These are phyloP conservation scores for Thozetella sp. DNA, from an alignment of 495 filamentous ascomycete genomes.

Conservation along the genomic window DNA sequence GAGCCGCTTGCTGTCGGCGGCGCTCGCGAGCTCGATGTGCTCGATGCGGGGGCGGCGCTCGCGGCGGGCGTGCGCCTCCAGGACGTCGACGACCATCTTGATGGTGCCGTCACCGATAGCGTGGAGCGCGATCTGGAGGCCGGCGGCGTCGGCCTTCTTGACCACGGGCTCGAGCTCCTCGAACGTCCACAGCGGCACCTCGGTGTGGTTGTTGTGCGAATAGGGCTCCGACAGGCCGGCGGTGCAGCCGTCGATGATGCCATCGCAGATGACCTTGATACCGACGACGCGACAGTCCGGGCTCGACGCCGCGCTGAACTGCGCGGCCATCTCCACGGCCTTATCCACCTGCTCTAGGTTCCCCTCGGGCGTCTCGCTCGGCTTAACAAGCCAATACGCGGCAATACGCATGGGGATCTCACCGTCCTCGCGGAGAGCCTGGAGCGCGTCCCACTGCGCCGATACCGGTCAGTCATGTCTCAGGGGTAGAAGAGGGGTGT, in stretches of 20 bases:
- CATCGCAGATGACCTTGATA: constrained; percentile 72
- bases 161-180: constrained; percentile 56
- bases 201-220: constrained; percentile 39
- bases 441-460: constrained; percentile 54
- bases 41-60: constrained; percentile 61
- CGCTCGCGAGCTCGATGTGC: constrained; percentile 60
- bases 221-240: constrained; percentile 65
- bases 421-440: constrained; percentile 39
- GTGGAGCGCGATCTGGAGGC: constrained; percentile 65
- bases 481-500: too few species aligned
- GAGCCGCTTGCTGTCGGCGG: constrained; percentile 52
- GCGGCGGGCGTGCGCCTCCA: constrained; percentile 44
- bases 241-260: constrained; percentile 68
- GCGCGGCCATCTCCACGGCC: constrained; percentile 53
- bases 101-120: constrained; percentile 66
- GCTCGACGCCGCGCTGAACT: constrained; percentile 45
- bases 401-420: constrained; percentile 59
- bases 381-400: constrained; percentile 64
- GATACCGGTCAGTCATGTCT: neutral
- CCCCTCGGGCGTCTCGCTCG: constrained; percentile 36
- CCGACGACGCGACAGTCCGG: constrained; percentile 61
- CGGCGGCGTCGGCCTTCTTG: constrained; percentile 50
- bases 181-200: constrained; percentile 58
- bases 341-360: constrained; percentile 57
- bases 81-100: constrained; percentile 53